Evolutionary conservation across 2,329 filamentous ascomycete genomes (phyloP), one percentile per base, ranked within the genome.

Genomic region (Neonectria magnoliae): DNA sequence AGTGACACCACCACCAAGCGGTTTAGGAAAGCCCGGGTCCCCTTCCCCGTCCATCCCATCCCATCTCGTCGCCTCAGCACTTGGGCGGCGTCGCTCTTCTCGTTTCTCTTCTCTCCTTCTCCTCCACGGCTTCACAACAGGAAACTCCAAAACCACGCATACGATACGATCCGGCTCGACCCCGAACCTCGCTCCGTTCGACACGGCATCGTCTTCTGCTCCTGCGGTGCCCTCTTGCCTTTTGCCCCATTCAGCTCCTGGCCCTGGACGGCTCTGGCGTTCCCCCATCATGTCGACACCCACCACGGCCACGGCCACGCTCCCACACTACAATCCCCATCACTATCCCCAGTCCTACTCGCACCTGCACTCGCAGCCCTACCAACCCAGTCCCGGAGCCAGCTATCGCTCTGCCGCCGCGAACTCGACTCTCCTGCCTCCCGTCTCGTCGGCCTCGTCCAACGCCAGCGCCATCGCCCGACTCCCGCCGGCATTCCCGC

Each of bases 281-380:
- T 69, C 60, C 63, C 59, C 56, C 70, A 70, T 71, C 75, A 94
- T 95, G 92, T 94, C 92, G 84, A 94, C 92, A 73, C 92, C 92
- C 72, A 93, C 91, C 67, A 91, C 90, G 76, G 90, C 90, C 75
- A 91, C 90, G 78, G 90, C 90, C 76, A 91, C 90, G 71, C 84
- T 93, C 76, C 89, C 90, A 77, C 88, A 87, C 75, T 89, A 90
- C 79, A 87, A 89, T 80, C 85, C 87, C 67, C 86, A 86, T 82
- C 90, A 90, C 75, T 85, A 88, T 76, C 87, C 88, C 74, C 76
- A 85, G 51, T 84, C 83, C 66, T 80, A 84, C 69, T 78, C 82
- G 65, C 75, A 85, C 83, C 71, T 73, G 75, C 73, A 78, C 48
- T 66, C 77, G 54, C 74, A 74, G 64, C 62, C 68, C 52, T 75